phyloP scores from a whole-genome alignment of 805 yeast genomes.

The Yarrowia divulgata region DNA sequence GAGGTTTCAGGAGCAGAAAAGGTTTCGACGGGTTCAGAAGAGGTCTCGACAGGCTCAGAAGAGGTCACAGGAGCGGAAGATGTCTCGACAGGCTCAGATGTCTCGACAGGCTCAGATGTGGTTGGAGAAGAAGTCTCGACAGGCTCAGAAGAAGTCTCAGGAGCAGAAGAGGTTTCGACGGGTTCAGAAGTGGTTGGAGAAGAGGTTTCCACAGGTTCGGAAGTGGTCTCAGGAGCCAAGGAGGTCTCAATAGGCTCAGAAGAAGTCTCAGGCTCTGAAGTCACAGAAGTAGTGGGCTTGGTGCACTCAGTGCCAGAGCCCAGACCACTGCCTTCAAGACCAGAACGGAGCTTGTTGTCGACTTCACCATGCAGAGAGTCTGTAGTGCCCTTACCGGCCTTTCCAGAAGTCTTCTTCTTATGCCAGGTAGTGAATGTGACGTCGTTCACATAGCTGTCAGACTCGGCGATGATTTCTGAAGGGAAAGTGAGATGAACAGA shows the following conservation, averaged over 20 bases:
- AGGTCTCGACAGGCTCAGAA: neutral
- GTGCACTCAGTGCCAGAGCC: neutral
- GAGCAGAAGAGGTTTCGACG: neutral
- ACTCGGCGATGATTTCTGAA: neutral
- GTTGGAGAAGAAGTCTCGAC: neutral
- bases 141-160: slow-evolving; percentile 3
- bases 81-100: neutral
- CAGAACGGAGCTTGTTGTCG: neutral
- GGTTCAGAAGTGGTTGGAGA: neutral
- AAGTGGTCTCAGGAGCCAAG: neutral
- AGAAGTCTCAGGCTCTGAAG: neutral
- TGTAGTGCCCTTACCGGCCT: neutral
- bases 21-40: neutral
- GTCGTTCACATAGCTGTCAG: neutral
- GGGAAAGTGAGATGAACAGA: neutral
- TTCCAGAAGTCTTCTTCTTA: neutral
- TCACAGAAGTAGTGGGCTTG: neutral
- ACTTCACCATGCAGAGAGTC: neutral
- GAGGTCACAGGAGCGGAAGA: neutral
- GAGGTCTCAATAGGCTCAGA: neutral
- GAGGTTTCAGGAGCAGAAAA: neutral
- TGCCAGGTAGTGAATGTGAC: neutral
- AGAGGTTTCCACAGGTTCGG: neutral
- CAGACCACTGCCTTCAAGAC: neutral
- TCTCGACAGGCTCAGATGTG: slow-evolving; percentile 4